A percentile compares a stretch with the other conserved stretches of the same genome.
Evolutionary conservation across 805 yeast genomes (phyloP).

Genomic region (Candida argentea): DNA sequence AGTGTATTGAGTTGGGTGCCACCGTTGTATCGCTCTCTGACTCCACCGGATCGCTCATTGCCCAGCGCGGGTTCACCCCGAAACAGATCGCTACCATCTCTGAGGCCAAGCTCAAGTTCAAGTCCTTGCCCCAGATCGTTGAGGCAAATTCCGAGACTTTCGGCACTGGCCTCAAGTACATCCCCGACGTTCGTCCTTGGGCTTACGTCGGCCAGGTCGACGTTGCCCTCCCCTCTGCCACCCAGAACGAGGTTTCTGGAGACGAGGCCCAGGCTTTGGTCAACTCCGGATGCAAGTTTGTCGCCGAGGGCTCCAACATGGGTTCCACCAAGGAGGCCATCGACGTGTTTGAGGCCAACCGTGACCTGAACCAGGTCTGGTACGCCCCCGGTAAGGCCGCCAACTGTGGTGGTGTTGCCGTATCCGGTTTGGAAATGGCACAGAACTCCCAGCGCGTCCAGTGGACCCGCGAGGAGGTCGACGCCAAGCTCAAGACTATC

Average conservation of each 20-base stretch:
- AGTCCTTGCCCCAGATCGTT: conserved; percentile 60
- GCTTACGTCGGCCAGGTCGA: conserved; percentile 82
- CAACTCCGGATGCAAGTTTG: conserved; percentile 82
- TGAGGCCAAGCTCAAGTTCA: conserved; percentile 72
- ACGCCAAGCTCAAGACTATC: conserved; percentile 78
- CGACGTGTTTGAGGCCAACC: conserved; percentile 81
- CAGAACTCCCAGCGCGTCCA: conserved; percentile 91
- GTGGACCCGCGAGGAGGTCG: conserved; percentile 93
- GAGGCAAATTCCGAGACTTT: conserved; percentile 44
- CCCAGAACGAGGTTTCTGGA: conserved; percentile 96
- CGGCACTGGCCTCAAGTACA: conserved; percentile 60
- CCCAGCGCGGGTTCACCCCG: conserved; percentile 71
- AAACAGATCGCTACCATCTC: conserved; percentile 70
- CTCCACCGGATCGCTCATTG: conserved; percentile 82
- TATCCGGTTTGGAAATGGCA: conserved; percentile 98
- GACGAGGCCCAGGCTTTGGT: conserved; percentile 93
- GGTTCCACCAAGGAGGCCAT: conserved; percentile 98
- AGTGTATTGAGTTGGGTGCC: conserved; percentile 95
- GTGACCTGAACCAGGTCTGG: conserved; percentile 62
- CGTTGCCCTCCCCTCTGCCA: conserved; percentile 95
- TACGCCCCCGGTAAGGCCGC: conserved; percentile 99
- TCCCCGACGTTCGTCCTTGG: conserved; percentile 97
- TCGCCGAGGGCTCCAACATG: conserved; percentile 99
- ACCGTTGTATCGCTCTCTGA: conserved; percentile 89
- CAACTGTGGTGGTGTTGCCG: conserved; percentile 99